phyloP scores from a whole-genome alignment of 495 filamentous ascomycete species.

The Apodospora peruviana region DNA sequence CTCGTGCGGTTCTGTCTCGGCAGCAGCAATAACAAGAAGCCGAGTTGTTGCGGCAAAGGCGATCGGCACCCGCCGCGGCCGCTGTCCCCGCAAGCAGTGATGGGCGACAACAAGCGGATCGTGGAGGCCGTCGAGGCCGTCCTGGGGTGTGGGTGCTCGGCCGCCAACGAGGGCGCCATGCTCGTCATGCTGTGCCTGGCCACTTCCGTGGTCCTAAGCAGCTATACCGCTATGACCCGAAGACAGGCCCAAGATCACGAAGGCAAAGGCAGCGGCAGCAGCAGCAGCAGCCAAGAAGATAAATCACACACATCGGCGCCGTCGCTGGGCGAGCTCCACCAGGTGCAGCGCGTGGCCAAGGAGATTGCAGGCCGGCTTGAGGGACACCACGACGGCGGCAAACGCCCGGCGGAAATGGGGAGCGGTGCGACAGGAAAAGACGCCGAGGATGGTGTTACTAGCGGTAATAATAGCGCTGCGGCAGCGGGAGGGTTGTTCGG shows the following conservation, averaged over 20 bases:
- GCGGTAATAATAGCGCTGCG: no score
- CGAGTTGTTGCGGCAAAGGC: neutral
- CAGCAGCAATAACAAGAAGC: neutral
- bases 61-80: neutral
- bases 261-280: neutral
- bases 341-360: conserved; percentile 27
- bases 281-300: conserved; percentile 9
- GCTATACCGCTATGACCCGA: conserved; percentile 4
- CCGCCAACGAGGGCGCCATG: neutral
- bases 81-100: neutral
- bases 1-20: neutral
- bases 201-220: conserved; percentile 6
- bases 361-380: conserved; percentile 8
- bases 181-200: conserved; percentile 3
- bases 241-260: neutral
- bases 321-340: conserved; percentile 36
- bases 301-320: conserved; percentile 28
- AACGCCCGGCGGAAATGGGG: no score
- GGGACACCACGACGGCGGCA: neutral
- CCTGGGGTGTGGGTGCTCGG: conserved; percentile 4
- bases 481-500: no score
- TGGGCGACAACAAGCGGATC: conserved; percentile 2
- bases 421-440: no score
- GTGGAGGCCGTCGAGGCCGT: conserved; percentile 5
- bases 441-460: no score